Conservation (phyloP, 805 yeast genomes). For the Zygotorulaspora chibaensis region DNA sequence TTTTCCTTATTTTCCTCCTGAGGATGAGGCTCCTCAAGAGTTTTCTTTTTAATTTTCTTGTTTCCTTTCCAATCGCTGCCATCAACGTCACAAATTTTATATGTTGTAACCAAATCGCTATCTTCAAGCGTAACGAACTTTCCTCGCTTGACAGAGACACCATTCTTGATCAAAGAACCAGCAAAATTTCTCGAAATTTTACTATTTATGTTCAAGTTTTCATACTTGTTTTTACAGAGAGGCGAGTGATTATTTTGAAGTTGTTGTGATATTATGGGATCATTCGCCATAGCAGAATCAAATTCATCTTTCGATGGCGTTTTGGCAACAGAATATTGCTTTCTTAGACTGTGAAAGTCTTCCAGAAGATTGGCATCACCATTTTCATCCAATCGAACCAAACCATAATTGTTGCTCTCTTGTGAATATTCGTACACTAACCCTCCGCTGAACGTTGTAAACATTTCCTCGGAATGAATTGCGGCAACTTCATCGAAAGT, state of each 20-base stretch:
- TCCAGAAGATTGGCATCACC: slow-evolving; percentile 40
- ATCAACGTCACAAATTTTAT: slow-evolving; percentile 41
- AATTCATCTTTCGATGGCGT: slow-evolving; percentile 26
- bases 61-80: slow-evolving; percentile 35
- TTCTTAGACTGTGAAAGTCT: slow-evolving; percentile 49
- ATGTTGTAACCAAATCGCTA: slow-evolving; percentile 42
- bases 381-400: slow-evolving; percentile 49
- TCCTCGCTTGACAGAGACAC: slow-evolving; percentile 49
- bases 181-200: slow-evolving; percentile 43
- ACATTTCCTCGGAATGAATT: slow-evolving; percentile 69
- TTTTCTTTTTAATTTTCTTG: slow-evolving; percentile 13
- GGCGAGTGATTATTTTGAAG: slow-evolving; percentile 16
- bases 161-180: slow-evolving; percentile 42
- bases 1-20: background rate
- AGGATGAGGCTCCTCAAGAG: slow-evolving; percentile 1
- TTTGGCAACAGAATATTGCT: slow-evolving; percentile 40
- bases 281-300: slow-evolving; percentile 4
- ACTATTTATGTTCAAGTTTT: slow-evolving; percentile 40
- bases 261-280: slow-evolving; percentile 1
- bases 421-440: slow-evolving; percentile 76
- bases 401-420: slow-evolving; percentile 75
- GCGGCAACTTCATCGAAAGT: slow-evolving; percentile 69
- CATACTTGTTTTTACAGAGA: slow-evolving; percentile 40
- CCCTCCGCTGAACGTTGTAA: slow-evolving; percentile 77
- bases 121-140: slow-evolving; percentile 43